Percentiles rank a stretch among this genome's conserved stretches.
Conservation (phyloP, 257 asterid species). For the Nicotiana undulata region DNA sequence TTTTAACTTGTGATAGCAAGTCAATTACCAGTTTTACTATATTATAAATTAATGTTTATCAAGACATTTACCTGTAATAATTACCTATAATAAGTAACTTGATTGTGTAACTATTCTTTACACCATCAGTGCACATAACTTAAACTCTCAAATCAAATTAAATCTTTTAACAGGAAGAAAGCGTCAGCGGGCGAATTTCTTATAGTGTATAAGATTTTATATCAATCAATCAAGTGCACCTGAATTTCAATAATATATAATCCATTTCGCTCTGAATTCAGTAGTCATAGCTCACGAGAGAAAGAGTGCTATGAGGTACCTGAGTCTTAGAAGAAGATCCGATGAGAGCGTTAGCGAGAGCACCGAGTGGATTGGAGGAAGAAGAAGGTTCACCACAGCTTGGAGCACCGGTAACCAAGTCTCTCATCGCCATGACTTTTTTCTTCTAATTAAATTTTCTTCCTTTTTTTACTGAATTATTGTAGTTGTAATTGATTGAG, state of each 20-base stretch:
- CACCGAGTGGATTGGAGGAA: conserved; percentile 85
- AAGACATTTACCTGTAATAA: too few species aligned
- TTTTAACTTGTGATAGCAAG: too few species aligned
- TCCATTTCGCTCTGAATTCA: not conserved
- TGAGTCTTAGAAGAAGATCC: conserved; percentile 96
- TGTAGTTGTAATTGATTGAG: not conserved
- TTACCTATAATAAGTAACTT: too few species aligned
- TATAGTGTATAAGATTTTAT: not conserved
- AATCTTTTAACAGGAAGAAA: not conserved
- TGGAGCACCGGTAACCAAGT: conserved; percentile 78
- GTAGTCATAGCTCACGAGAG: not conserved
- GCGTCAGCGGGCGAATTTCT: not conserved
- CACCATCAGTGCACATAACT: too few species aligned
- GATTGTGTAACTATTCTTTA: too few species aligned
- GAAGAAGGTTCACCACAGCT: conserved; percentile 84
- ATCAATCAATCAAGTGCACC: not conserved
- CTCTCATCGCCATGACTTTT: conserved; percentile 79
- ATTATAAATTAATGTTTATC: too few species aligned
- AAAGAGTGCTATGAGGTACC: conserved; percentile 23
- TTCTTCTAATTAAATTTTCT: not conserved
- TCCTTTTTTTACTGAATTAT: not conserved
- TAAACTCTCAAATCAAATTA: not conserved
- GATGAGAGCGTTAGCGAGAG: conserved; percentile 76
- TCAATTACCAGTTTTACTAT: too few species aligned
- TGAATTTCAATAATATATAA: not conserved